Evolutionary conservation across 345 rosid species (phyloP).

Genomic region (Populus ilicifolia): DNA sequence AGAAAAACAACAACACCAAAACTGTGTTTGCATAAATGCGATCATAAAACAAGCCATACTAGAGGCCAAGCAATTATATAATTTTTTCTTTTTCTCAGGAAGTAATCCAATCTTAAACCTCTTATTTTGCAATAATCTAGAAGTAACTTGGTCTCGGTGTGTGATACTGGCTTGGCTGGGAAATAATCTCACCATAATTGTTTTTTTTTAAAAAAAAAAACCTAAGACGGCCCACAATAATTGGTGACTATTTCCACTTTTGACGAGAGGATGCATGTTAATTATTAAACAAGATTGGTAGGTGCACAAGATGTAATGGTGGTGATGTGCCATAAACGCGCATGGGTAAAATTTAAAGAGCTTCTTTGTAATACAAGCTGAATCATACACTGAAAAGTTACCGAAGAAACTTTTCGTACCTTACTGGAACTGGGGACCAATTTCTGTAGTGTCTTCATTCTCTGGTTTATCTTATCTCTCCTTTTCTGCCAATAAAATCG

Average conservation of each 20-base stretch:
- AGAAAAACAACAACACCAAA: background rate
- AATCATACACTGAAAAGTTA: background rate
- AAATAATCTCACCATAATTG: background rate
- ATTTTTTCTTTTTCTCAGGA: background rate
- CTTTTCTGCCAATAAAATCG: conserved; percentile 56
- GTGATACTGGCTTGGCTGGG: background rate
- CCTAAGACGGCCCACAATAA: background rate
- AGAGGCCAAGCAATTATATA: no score
- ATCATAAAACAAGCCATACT: no score
- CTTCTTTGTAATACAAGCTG: background rate
- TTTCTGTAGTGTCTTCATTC: conserved; percentile 96
- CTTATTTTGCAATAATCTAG: background rate
- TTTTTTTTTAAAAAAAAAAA: background rate
- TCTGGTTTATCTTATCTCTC: conserved; percentile 94
- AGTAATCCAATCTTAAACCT: background rate
- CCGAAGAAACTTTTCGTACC: conserved; percentile 39
- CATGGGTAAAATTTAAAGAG: background rate
- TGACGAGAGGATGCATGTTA: background rate
- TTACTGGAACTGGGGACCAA: conserved; percentile 93
- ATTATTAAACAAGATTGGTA: background rate
- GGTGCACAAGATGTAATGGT: background rate
- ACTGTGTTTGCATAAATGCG: no score
- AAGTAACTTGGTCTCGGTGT: background rate
- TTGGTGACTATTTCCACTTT: background rate
- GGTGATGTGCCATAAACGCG: background rate